phyloP scores from a whole-genome alignment of 148 eudicot genomes.

The Rhododendron williamsianum region DNA sequence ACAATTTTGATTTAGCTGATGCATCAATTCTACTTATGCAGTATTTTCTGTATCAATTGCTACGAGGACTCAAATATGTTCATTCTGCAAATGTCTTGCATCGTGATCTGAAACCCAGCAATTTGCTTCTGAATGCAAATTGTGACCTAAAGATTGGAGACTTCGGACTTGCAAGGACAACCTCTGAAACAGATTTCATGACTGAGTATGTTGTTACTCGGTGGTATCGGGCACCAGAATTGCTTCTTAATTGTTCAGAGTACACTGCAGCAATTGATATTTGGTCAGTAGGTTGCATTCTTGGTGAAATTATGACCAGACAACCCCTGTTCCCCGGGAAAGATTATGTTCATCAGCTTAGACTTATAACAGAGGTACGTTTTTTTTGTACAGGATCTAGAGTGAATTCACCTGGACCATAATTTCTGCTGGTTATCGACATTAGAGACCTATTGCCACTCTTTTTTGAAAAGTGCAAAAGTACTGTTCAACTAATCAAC shows the following conservation, averaged over 20 bases:
- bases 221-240: constrained; percentile 88
- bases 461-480: background rate
- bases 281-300: constrained; percentile 94
- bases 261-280: constrained; percentile 85
- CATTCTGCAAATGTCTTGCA: constrained; percentile 87
- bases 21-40: constrained; percentile 25
- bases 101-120: constrained; percentile 88
- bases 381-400: background rate
- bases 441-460: background rate
- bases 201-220: constrained; percentile 89
- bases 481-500: background rate
- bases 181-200: constrained; percentile 87
- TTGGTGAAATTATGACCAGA: constrained; percentile 70
- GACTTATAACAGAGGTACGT: constrained; percentile 75
- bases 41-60: constrained; percentile 80
- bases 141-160: constrained; percentile 91
- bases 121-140: constrained; percentile 69
- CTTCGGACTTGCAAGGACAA: constrained; percentile 84
- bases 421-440: background rate
- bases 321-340: constrained; percentile 82
- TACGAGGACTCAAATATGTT: constrained; percentile 78
- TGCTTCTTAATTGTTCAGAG: constrained; percentile 74
- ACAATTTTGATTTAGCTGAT: background rate
- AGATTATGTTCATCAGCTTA: constrained; percentile 78
- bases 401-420: background rate